phyloP scores from a whole-genome alignment of 768 basidiomycete species.

The Grammothele lineata region DNA sequence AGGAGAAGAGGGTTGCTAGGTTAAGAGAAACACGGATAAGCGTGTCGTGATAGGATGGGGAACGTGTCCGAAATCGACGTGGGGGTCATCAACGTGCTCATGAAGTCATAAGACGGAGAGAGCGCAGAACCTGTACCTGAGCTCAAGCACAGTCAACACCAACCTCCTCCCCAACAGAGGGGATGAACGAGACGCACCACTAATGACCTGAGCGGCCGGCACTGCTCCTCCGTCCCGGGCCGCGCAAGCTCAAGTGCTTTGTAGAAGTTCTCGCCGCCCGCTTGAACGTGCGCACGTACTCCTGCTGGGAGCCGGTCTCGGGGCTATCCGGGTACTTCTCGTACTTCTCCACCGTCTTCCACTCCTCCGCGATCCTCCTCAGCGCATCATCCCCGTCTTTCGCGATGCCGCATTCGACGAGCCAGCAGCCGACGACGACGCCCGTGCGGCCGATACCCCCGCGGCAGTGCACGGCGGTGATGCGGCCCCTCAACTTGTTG shows the following conservation, averaged over 20 bases:
- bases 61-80: too few species aligned
- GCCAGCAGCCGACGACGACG: slow-evolving; percentile 69
- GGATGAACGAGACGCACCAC: too few species aligned
- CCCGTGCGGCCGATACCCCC: slow-evolving; percentile 73
- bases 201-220: slow-evolving; percentile 4
- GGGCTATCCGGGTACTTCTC: slow-evolving; percentile 71
- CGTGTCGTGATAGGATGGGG: too few species aligned
- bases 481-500: slow-evolving; percentile 53
- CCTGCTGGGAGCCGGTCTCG: slow-evolving; percentile 75
- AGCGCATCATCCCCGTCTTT: slow-evolving; percentile 63
- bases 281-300: slow-evolving; percentile 63
- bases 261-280: slow-evolving; percentile 15
- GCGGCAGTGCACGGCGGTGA: slow-evolving; percentile 73
- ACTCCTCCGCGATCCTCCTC: slow-evolving; percentile 58
- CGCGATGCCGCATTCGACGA: slow-evolving; percentile 62
- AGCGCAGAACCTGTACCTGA: too few species aligned
- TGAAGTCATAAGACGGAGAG: too few species aligned
- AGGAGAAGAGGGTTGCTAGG: too few species aligned
- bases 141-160: too few species aligned
- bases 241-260: slow-evolving; percentile 13
- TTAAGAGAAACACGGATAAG: too few species aligned
- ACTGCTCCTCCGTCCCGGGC: slow-evolving; percentile 3
- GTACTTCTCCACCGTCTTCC: slow-evolving; percentile 77
- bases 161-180: too few species aligned
- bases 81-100: too few species aligned